Percentiles rank a stretch among this genome's conserved stretches.
These are phyloP conservation scores for Ogataea nakhonphanomensis DNA, from an alignment of 805 yeast genomes.

Conservation along the genomic window DNA sequence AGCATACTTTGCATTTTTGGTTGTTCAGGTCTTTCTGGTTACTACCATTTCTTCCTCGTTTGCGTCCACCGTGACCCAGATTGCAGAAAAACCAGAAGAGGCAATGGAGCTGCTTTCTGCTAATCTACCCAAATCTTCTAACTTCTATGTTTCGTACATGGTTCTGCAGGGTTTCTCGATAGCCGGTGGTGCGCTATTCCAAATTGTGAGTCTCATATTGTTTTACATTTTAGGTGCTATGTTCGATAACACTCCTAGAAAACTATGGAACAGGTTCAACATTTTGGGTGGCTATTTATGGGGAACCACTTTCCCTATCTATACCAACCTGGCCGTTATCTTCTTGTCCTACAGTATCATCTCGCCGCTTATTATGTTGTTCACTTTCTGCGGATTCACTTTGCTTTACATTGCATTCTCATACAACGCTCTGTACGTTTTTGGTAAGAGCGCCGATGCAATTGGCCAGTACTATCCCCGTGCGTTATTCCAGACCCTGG, in stretches of 20 bases:
- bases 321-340: conserved; percentile 67
- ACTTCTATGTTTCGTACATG: conserved; percentile 66
- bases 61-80: conserved; percentile 60
- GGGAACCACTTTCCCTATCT: conserved; percentile 80
- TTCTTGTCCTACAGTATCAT: conserved; percentile 65
- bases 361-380: conserved; percentile 78
- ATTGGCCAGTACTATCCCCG: conserved; percentile 85
- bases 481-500: conserved; percentile 83
- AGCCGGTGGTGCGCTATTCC: conserved; percentile 63
- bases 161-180: conserved; percentile 66
- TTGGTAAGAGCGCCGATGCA: conserved; percentile 62
- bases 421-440: conserved; percentile 73
- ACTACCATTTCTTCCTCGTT: conserved; percentile 72
- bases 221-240: conserved; percentile 55
- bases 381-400: conserved; percentile 67
- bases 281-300: conserved; percentile 52
- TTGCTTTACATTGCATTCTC: conserved; percentile 73
- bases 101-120: conserved; percentile 59
- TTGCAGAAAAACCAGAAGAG: conserved; percentile 53
- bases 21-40: conserved; percentile 67
- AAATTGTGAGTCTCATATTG: conserved; percentile 54
- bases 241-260: conserved; percentile 63
- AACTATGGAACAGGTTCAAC: conserved; percentile 59
- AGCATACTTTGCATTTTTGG: conserved; percentile 66
- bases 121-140: conserved; percentile 71